Evolutionary conservation across 495 filamentous ascomycete species (phyloP).

Genomic region (Neurospora pannonica): DNA sequence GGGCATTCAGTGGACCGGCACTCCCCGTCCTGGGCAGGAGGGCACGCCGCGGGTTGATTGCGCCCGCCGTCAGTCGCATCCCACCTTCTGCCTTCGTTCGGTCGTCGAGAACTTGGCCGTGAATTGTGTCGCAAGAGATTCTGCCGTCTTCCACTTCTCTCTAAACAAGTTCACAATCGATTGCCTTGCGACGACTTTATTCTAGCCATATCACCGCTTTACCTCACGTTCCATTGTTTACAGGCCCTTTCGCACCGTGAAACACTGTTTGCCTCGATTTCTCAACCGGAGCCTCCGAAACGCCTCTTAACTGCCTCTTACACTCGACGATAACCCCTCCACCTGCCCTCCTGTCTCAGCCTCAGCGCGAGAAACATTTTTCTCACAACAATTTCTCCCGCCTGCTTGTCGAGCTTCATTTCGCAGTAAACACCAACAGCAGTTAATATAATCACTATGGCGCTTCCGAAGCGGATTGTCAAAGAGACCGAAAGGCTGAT

Average conservation of each 20-base stretch:
- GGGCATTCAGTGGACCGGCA: background rate
- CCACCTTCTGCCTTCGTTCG: background rate
- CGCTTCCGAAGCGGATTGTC: constrained; percentile 89
- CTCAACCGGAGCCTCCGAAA: background rate
- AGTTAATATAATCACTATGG: constrained; percentile 35
- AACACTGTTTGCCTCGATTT: background rate
- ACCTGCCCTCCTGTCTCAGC: background rate
- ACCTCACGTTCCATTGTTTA: background rate
- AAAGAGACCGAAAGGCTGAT: constrained; percentile 98
- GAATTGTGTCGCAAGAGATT: background rate
- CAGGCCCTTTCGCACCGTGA: background rate
- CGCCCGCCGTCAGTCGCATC: background rate
- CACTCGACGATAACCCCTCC: background rate
- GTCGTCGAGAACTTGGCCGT: background rate
- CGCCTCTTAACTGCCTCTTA: background rate
- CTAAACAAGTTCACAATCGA: background rate
- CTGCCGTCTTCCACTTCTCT: background rate
- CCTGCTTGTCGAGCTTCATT: background rate
- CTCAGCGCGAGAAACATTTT: background rate
- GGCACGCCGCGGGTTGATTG: background rate
- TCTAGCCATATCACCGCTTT: background rate
- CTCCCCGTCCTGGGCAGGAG: background rate
- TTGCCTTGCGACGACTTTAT: background rate
- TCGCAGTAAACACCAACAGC: background rate
- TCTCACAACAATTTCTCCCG: background rate